These are phyloP conservation scores for Exophiala sp. DNA, from an alignment of 2,329 filamentous ascomycete genomes.

Conservation along the genomic window DNA sequence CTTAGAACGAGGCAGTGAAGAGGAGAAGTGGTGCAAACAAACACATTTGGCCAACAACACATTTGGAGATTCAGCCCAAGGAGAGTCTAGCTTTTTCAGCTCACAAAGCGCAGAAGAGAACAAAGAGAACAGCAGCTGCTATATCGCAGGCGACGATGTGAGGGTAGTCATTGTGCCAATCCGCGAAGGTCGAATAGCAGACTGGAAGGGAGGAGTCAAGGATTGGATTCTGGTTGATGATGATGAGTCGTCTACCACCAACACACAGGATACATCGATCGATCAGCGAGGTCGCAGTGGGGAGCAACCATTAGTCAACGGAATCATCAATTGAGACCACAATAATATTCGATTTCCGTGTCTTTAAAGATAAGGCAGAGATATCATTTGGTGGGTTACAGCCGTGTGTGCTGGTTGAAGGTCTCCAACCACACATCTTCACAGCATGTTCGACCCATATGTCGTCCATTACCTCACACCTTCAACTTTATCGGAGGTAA, in stretches of 20 bases:
- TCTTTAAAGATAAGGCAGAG: conserved; percentile 4
- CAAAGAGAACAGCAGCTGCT: conserved; percentile 49
- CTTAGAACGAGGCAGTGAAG: conserved; percentile 67
- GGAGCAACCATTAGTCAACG: conserved; percentile 20
- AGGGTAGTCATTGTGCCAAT: conserved; percentile 84
- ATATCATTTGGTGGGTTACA: no score
- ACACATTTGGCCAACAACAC: conserved; percentile 90
- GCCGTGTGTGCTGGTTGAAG: no score
- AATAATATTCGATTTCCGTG: background rate
- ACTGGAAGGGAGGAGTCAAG: conserved; percentile 90
- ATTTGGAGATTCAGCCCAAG: conserved; percentile 57
- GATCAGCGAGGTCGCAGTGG: conserved; percentile 18
- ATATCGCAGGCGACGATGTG: conserved; percentile 78
- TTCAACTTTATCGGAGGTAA: no score
- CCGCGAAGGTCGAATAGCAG: conserved; percentile 79
- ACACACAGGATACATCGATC: background rate
- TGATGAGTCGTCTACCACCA: conserved; percentile 21
- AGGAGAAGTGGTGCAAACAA: conserved; percentile 79
- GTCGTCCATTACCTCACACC: no score
- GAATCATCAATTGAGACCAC: conserved; percentile 17
- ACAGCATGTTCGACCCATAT: no score
- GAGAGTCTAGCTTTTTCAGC: conserved; percentile 47
- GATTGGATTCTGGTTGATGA: conserved; percentile 60
- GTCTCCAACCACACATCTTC: no score
- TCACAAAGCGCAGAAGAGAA: conserved; percentile 31